Conservation (phyloP, 2,329 filamentous ascomycete genomes). For the Aspergillus proliferans region DNA sequence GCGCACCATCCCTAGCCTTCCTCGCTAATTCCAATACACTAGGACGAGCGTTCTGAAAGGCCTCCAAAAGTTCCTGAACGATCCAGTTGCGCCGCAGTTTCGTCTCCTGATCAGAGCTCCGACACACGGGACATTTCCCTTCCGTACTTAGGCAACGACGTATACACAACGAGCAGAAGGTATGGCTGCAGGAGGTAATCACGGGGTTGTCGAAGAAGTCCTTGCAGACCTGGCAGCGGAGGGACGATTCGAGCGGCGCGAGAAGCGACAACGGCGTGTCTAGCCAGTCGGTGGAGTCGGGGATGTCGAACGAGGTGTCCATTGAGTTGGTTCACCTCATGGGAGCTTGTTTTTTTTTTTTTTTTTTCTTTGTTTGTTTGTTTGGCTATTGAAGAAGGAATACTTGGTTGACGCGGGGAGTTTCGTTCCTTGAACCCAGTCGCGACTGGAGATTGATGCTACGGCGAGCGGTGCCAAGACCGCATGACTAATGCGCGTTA, state of each 20-base stretch:
- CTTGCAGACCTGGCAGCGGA: conserved; percentile 96
- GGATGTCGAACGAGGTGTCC: conserved; percentile 33
- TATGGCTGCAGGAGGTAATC: conserved; percentile 90
- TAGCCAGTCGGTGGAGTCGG: conserved; percentile 46
- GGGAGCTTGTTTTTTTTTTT: neutral
- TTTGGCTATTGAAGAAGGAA: neutral
- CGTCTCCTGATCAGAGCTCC: conserved; percentile 70
- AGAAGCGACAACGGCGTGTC: conserved; percentile 40
- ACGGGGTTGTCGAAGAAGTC: conserved; percentile 94
- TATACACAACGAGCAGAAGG: conserved; percentile 95
- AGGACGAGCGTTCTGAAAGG: conserved; percentile 62
- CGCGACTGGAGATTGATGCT: neutral
- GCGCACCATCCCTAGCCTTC: conserved; percentile 37
- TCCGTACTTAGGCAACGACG: conserved; percentile 75
- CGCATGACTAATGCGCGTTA: conserved; percentile 35
- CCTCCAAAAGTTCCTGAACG: conserved; percentile 75
- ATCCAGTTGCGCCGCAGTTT: conserved; percentile 80
- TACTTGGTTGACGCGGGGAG: neutral
- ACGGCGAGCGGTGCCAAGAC: conserved; percentile 27
- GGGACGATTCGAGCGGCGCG: conserved; percentile 63
- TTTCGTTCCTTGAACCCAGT: neutral
- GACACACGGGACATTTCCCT: conserved; percentile 82
- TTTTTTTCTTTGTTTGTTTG: no score
- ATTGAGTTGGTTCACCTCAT: conserved; percentile 13
- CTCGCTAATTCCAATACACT: conserved; percentile 60